Evolutionary conservation across 2,329 filamentous ascomycete genomes (phyloP).

Genomic region (Aspergillus felis): DNA sequence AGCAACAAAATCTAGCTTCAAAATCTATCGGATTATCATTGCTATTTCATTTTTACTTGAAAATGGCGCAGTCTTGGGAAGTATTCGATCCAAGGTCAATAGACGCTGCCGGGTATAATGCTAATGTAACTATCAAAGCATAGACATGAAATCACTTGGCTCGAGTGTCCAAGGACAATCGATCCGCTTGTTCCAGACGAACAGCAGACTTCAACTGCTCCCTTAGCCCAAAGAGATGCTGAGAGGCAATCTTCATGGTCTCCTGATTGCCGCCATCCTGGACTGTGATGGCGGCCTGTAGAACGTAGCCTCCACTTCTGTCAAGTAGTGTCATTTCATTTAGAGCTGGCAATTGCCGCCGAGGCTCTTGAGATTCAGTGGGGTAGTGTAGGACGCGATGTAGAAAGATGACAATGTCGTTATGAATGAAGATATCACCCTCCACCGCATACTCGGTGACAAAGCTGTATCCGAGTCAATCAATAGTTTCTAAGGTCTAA

Average conservation of each 20-base stretch:
- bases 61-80: background rate
- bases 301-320: slow-evolving; percentile 53
- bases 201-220: slow-evolving; percentile 54
- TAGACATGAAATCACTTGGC: slow-evolving; percentile 44
- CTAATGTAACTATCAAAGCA: slow-evolving; percentile 3
- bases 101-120: slow-evolving; percentile 5
- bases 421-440: slow-evolving; percentile 56
- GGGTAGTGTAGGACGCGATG: slow-evolving; percentile 52
- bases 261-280: slow-evolving; percentile 53
- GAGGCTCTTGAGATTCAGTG: slow-evolving; percentile 31
- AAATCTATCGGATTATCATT: background rate
- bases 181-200: slow-evolving; percentile 54
- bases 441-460: slow-evolving; percentile 55
- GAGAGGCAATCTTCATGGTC: slow-evolving; percentile 51
- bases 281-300: slow-evolving; percentile 56
- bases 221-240: slow-evolving; percentile 53
- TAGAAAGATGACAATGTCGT: slow-evolving; percentile 55
- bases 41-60: background rate
- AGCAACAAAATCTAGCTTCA: background rate
- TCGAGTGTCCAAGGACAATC: slow-evolving; percentile 57
- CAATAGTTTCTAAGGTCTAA: slow-evolving; percentile 7
- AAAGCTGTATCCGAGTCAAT: slow-evolving; percentile 40
- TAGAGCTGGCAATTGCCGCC: slow-evolving; percentile 40
- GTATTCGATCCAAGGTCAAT: background rate
- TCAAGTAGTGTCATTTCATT: slow-evolving; percentile 50